A percentile compares a stretch with the other conserved stretches of the same genome.
These are phyloP conservation scores for Paspalum notatum DNA, from an alignment of 176 grass and related monocot species.

Conservation along the genomic window DNA sequence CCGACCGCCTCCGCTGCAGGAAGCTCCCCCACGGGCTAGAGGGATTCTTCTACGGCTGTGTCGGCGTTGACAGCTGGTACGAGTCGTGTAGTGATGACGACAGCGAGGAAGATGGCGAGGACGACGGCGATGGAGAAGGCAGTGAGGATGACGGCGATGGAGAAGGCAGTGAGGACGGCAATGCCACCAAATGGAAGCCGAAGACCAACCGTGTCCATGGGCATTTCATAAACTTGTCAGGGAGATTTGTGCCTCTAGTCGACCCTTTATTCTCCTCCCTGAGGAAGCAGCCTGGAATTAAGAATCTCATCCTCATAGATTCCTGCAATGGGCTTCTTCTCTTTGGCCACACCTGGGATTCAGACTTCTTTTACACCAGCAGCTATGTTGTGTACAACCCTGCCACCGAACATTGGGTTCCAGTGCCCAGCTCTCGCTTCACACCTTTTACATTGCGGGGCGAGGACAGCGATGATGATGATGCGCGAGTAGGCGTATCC, in stretches of 20 bases:
- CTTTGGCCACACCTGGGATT: not conserved
- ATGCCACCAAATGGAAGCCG: too few relatives aligned
- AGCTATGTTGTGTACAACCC: slow-evolving; percentile 6
- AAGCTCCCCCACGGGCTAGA: not conserved
- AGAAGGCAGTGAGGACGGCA: too few relatives aligned
- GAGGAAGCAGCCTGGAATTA: not conserved
- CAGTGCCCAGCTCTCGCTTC: not conserved
- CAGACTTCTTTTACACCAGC: too few relatives aligned
- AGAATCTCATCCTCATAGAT: not conserved
- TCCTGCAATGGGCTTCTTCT: not conserved
- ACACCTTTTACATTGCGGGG: too few relatives aligned
- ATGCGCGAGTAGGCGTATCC: not conserved
- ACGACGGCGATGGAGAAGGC: too few relatives aligned
- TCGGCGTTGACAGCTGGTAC: too few relatives aligned
- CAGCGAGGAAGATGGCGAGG: not conserved
- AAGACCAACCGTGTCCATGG: too few relatives aligned
- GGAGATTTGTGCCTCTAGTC: not conserved
- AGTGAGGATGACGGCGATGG: too few relatives aligned
- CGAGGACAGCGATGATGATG: too few relatives aligned
- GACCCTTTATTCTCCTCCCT: not conserved
- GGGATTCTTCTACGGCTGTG: not conserved
- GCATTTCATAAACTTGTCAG: not conserved
- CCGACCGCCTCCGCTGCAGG: not conserved
- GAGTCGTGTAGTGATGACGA: too few relatives aligned
- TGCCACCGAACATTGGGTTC: not conserved